phyloP scores from a whole-genome alignment of 345 rosid genomes.

The Ceriops zippeliana region DNA sequence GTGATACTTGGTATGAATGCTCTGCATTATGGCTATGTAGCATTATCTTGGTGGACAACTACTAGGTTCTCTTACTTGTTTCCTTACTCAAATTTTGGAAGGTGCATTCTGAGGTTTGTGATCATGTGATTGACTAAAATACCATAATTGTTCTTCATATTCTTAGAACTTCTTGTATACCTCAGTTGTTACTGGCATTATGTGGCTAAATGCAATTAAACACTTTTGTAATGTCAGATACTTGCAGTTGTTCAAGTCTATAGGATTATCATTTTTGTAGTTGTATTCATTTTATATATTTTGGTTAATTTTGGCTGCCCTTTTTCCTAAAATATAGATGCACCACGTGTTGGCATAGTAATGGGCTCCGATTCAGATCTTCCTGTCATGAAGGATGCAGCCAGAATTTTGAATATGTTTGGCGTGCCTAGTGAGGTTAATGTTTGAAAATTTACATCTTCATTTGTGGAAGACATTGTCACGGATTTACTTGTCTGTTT shows the following conservation, averaged over 20 bases:
- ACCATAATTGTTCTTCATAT: neutral
- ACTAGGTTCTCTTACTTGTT: too few species aligned
- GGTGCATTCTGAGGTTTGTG: neutral
- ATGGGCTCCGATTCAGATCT: slow-evolving; percentile 99
- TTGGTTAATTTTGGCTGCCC: slow-evolving; percentile 5
- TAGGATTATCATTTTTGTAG: too few species aligned
- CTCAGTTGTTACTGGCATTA: neutral
- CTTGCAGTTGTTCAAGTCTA: neutral
- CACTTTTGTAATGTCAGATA: neutral
- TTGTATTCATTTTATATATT: neutral
- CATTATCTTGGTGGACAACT: too few species aligned
- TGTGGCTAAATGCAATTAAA: neutral
- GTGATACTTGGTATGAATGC: neutral
- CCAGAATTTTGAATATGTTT: slow-evolving; percentile 57
- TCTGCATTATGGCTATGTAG: too few species aligned
- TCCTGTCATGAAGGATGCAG: slow-evolving; percentile 95
- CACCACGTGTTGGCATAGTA: slow-evolving; percentile 76
- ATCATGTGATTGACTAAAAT: neutral
- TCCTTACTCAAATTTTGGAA: neutral
- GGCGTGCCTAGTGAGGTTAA: slow-evolving; percentile 73
- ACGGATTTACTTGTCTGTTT: neutral
- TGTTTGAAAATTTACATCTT: neutral
- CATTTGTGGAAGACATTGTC: neutral
- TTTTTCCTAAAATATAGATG: slow-evolving; percentile 41
- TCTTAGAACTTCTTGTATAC: too few species aligned